A percentile compares a stretch with the other conserved stretches of the same genome.
Evolutionary conservation across 2,329 filamentous ascomycete genomes (phyloP).

Genomic region (Polychaeton citri): DNA sequence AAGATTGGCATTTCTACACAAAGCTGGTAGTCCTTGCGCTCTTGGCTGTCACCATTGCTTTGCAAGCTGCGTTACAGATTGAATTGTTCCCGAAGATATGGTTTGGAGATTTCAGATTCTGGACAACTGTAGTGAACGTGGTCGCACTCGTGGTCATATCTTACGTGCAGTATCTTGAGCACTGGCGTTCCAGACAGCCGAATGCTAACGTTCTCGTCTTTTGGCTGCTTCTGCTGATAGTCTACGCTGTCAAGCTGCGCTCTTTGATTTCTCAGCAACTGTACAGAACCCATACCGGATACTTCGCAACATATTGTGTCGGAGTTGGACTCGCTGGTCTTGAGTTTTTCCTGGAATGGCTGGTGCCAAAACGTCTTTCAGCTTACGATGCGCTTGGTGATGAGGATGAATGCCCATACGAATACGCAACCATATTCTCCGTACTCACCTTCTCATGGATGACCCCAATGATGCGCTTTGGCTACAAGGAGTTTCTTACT

Average conservation of each 20-base stretch:
- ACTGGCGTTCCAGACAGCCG: slow-evolving; percentile 67
- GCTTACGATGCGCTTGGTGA: slow-evolving; percentile 55
- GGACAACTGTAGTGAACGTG: slow-evolving; percentile 61
- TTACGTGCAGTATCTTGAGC: slow-evolving; percentile 72
- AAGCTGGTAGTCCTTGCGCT: slow-evolving; percentile 65
- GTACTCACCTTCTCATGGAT: slow-evolving; percentile 94
- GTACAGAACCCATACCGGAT: slow-evolving; percentile 52
- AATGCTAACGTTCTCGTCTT: slow-evolving; percentile 85
- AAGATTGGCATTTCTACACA: slow-evolving; percentile 84
- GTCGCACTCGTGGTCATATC: slow-evolving; percentile 63
- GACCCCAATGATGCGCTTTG: slow-evolving; percentile 93
- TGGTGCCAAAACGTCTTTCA: slow-evolving; percentile 66
- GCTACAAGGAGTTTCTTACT: slow-evolving; percentile 81
- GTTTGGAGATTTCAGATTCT: slow-evolving; percentile 73
- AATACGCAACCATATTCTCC: slow-evolving; percentile 90
- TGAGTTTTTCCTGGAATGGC: slow-evolving; percentile 71
- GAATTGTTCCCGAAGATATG: slow-evolving; percentile 55
- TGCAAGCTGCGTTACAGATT: slow-evolving; percentile 67
- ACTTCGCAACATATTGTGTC: slow-evolving; percentile 64
- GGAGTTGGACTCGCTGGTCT: slow-evolving; percentile 55
- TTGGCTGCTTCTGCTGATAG: slow-evolving; percentile 77
- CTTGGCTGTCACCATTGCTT: slow-evolving; percentile 53
- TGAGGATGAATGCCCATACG: slow-evolving; percentile 61
- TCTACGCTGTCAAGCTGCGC: slow-evolving; percentile 68
- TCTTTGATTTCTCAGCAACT: slow-evolving; percentile 69